A percentile compares a stretch with the other conserved stretches of the same genome.
Conservation (phyloP, 306 rosid genomes). For the Oemleria cerasiformis region DNA sequence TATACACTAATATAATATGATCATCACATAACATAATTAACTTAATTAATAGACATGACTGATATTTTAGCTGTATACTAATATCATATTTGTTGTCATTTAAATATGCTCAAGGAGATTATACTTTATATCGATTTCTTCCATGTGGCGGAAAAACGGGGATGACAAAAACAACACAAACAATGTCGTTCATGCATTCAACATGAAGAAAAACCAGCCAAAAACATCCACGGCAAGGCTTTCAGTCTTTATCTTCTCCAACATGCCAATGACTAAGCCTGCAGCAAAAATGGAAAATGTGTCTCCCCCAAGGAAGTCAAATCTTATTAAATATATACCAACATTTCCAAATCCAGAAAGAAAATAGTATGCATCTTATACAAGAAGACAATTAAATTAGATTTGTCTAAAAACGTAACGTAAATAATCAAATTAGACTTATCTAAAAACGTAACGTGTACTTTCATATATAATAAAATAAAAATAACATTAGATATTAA, state of each 20-base stretch:
- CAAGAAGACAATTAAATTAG: background rate
- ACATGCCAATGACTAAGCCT: background rate
- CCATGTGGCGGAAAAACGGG: background rate
- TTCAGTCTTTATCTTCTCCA: background rate
- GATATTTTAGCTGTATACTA: too few species aligned
- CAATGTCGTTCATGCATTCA: background rate
- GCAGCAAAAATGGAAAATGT: background rate
- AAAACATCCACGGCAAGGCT: background rate
- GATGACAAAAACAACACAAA: background rate
- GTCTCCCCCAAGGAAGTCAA: background rate
- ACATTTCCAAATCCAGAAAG: background rate
- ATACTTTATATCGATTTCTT: background rate
- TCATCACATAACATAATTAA: too few species aligned
- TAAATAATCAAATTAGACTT: background rate
- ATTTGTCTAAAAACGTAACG: too few species aligned
- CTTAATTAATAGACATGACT: too few species aligned
- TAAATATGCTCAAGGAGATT: background rate
- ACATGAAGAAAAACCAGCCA: background rate
- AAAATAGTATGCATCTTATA: background rate
- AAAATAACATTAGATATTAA: too few species aligned
- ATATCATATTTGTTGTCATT: too few species aligned
- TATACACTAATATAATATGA: too few species aligned
- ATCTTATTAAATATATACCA: background rate
- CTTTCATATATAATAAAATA: too few species aligned
- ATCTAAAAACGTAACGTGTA: too few species aligned